Base-by-base conservation (phyloP, 1,284 basidiomycete genomes). In the Cutaneotrichosporon sp. region DNA sequence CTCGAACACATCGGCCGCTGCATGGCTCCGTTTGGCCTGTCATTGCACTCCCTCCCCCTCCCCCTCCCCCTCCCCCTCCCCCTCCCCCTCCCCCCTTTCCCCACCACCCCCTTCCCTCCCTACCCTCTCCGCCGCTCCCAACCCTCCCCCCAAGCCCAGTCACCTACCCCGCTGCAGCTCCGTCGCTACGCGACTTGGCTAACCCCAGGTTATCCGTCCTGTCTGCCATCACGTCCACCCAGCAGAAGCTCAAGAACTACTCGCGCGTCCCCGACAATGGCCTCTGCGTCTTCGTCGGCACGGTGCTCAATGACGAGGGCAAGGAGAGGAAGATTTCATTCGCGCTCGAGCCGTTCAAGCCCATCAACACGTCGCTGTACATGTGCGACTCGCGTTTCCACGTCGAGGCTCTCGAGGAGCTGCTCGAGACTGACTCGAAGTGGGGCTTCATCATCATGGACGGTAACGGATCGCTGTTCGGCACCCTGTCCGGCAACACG, bases 341-440 rank as follows among this genome's bases (percentile, higher is more conserved):
- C 74, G 95, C 97, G 80, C 96, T 99, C 71, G 95, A 97, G 79
- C 96, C 96, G 16, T 91, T 93, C 80, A 93, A 97, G 81, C 95
- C 97, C 47, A 97, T 99, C 85, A 99, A 98, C 82, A 99, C 96
- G 89, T 93, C 94, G 21, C 87, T 99, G 56, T 99, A 99, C 83
- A 90, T 98, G 60, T 99, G 97, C 79, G 97, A 99, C 85, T 97
- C 97, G 85, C 97, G 98, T 81, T 99, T 99, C 85, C 96, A 98
- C 84, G 98, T 97, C 5, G 97, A 98, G 78, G 94, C 95, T 0
- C 86, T 99, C 40, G 91, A 92, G 57, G 97, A 99, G 79, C 87
- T 99, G 58, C 86, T 99, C 71, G 97, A 99, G 82, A 94, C 91
- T 36, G 97, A 99, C 81, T 91, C 93, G 70, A 92, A 92, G 76